Evolutionary conservation across 2,329 filamentous ascomycete genomes (phyloP).

Genomic region (Stylonectria norvegica): DNA sequence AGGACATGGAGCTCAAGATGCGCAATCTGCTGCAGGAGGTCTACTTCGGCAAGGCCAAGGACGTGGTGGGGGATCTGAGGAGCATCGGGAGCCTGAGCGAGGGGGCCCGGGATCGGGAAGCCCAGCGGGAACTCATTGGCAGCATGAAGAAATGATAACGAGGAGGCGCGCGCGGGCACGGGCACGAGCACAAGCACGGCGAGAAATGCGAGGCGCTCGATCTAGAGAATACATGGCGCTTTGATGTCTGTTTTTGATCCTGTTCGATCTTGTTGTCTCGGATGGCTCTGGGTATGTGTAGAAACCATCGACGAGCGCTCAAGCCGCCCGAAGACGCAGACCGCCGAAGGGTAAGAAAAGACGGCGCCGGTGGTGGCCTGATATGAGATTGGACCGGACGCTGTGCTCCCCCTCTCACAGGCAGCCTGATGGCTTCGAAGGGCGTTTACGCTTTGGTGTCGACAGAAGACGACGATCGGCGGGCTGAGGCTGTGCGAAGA

Average conservation of each 20-base stretch:
- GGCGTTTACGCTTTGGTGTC: background rate
- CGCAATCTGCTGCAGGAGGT: constrained; percentile 96
- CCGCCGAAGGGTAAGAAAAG: background rate
- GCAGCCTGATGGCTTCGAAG: background rate
- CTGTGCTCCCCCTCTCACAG: constrained; percentile 3
- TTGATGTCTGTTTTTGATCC: no score
- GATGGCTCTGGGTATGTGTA: background rate
- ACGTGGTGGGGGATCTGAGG: constrained; percentile 91
- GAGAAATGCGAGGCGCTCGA: background rate
- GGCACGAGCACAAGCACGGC: background rate
- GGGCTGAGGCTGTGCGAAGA: background rate
- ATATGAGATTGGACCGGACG: constrained; percentile 4
- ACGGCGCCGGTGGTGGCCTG: background rate
- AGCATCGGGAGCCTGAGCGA: constrained; percentile 83
- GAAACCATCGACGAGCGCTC: background rate
- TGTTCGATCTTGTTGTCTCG: background rate
- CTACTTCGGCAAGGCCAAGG: constrained; percentile 99
- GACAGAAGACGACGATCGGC: background rate
- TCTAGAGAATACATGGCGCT: background rate
- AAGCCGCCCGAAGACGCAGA: background rate
- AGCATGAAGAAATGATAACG: constrained; percentile 48
- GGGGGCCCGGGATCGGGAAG: constrained; percentile 75
- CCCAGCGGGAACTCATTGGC: constrained; percentile 83
- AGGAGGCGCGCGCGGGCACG: background rate
- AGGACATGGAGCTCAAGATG: constrained; percentile 99